These are phyloP conservation scores for Melampsora americana DNA, from an alignment of 1,284 basidiomycete species.

Conservation along the genomic window DNA sequence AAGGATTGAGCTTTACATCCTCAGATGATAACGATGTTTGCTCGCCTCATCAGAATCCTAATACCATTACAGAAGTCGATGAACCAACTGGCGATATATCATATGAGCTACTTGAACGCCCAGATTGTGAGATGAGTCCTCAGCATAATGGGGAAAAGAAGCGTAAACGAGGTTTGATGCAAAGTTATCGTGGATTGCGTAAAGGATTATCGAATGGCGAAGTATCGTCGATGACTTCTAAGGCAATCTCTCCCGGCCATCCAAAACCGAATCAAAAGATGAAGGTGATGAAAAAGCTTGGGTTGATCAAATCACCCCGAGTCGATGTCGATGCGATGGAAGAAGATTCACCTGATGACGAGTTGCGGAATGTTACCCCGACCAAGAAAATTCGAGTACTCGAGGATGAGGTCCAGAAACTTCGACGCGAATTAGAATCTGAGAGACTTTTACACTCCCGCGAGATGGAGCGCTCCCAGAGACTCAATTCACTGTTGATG, in stretches of 20 bases:
- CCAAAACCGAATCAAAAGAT: conserved; percentile 24
- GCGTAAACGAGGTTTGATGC: conserved; percentile 29
- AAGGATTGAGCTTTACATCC: neutral
- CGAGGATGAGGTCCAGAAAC: conserved; percentile 23
- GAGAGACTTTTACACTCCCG: conserved; percentile 20
- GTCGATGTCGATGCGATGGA: conserved; percentile 11
- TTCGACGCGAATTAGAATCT: conserved; percentile 31
- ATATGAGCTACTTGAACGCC: conserved; percentile 35
- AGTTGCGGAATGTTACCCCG: neutral
- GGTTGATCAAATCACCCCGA: conserved; percentile 20
- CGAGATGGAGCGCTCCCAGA: neutral
- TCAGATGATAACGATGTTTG: neutral
- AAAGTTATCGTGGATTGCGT: conserved; percentile 14
- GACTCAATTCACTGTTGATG: neutral
- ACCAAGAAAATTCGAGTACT: conserved; percentile 41
- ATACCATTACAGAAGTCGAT: conserved; percentile 20
- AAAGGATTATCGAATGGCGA: conserved; percentile 25
- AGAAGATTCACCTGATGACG: neutral
- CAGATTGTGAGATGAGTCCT: conserved; percentile 14
- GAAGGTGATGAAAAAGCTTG: conserved; percentile 40
- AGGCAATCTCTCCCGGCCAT: conserved; percentile 3
- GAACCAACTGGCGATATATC: conserved; percentile 25
- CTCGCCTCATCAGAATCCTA: neutral
- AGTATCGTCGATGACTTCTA: neutral
- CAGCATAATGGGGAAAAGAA: conserved; percentile 11